Base-by-base conservation (phyloP, 345 rosid species). In the Populus tremula region DNA sequence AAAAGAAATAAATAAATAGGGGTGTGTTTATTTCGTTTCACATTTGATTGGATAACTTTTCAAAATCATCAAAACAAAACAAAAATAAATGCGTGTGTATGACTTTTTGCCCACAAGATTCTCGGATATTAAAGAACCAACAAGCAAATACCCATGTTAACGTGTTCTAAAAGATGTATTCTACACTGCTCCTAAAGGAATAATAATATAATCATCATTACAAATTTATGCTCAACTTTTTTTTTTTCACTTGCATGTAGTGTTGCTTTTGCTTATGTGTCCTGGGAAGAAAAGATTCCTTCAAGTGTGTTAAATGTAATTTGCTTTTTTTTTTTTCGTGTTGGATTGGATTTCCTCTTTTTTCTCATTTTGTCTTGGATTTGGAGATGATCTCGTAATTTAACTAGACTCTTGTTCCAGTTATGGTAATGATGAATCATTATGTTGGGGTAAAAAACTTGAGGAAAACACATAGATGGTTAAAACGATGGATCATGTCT, bases 81-180 rank as follows among this genome's bases (percentile, higher is more conserved):
- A 20, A 67, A 38, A 29, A 16, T 31, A 9, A 25, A 31, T 20
- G 4, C 8, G 45, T 18, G 45, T 25, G 20, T 27, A 66, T 6
- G 45, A 65, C 72, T 45, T 78, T 66, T 78, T 65, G 71, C 76
- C 76, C 80, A 36, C 65, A 71, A 71, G 76, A 78, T 78, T 78
- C 80, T 49, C 54, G 53, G 29, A 74, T 41, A 63, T 71, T 71
- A 72, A 81, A 66, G 54, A 76, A 76, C 82, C 71, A 75, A 69
- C 84, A 70, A 31, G 1, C 49, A 63, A 74, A 45, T 36, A 47
- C 82, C 10, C 81, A 79, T 67, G 61, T 68, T 77, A 69, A 67
- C 77, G 63, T 81, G 78, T 73, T 77, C 70, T 47, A 35, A 76
- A 78, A 76, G 35, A 75, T 33, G 21, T 18, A 59, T 61, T 36